A percentile compares a stretch with the other conserved stretches of the same genome.
Evolutionary conservation across 2,329 filamentous ascomycete genomes (phyloP).

Genomic region (Penicillium capsulatum): DNA sequence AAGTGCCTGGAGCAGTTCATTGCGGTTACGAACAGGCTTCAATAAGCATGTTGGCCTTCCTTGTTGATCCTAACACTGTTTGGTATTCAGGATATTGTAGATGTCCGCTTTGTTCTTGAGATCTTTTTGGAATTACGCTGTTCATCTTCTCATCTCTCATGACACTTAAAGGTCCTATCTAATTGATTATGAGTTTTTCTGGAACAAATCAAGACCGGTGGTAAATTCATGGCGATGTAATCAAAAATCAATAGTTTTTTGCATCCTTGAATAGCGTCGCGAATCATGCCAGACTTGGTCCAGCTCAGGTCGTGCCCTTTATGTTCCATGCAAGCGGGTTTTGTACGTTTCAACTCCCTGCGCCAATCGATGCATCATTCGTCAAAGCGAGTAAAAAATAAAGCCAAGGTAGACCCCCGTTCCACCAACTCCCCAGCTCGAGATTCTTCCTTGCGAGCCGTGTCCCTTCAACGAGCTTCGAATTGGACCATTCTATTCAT

Average conservation of each 20-base stretch:
- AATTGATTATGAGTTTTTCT: too few relatives aligned
- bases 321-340: neutral
- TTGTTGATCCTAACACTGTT: neutral
- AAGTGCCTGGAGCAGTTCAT: constrained; percentile 80
- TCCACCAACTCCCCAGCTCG: constrained; percentile 11
- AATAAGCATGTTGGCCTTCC: constrained; percentile 8
- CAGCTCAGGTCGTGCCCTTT: neutral
- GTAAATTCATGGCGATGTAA: too few relatives aligned
- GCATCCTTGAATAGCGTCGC: too few relatives aligned
- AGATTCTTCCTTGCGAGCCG: neutral
- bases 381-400: constrained; percentile 20
- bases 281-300: too few relatives aligned
- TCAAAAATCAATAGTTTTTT: too few relatives aligned
- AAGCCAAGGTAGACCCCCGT: constrained; percentile 5
- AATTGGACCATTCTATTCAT: constrained; percentile 88
- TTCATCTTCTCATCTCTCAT: too few relatives aligned
- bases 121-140: too few relatives aligned
- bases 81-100: neutral
- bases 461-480: constrained; percentile 69
- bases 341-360: constrained; percentile 23
- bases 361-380: constrained; percentile 32
- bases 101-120: neutral
- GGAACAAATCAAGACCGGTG: too few relatives aligned
- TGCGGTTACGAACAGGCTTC: constrained; percentile 64
- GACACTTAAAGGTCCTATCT: too few relatives aligned